Percentiles rank a stretch among this genome's conserved stretches.
Conservation (phyloP, 2,329 filamentous ascomycete species). For the Sporothrix humicola region DNA sequence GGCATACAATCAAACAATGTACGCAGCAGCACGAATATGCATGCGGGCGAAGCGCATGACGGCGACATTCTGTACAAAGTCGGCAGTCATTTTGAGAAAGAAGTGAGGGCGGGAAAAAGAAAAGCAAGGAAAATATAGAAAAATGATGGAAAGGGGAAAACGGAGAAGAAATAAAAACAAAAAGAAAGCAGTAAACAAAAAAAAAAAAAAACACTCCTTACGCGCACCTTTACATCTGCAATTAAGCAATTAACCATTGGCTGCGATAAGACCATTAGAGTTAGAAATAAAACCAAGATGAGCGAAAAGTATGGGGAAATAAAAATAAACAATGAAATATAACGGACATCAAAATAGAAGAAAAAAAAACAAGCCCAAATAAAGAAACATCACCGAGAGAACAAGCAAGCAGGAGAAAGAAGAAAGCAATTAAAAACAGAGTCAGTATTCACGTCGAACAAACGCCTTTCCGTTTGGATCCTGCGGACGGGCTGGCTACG, state of each 20-base stretch:
- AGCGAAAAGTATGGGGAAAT: not conserved
- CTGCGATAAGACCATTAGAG: not conserved
- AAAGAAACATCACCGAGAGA: not conserved
- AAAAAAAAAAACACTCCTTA: not conserved
- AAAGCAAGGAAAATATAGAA: not conserved
- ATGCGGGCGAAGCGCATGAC: not conserved
- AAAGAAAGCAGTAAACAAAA: not conserved
- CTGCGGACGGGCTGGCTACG: slow-evolving; percentile 9
- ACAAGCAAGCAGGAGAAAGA: not conserved
- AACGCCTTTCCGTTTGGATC: not conserved
- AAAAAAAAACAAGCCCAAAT: not conserved
- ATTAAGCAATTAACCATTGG: not conserved
- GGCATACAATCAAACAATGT: slow-evolving; percentile 14
- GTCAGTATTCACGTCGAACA: no score
- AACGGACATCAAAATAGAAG: not conserved
- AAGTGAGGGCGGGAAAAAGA: not conserved
- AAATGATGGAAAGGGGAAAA: not conserved
- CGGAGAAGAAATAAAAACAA: not conserved
- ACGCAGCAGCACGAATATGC: not conserved
- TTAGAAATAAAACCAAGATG: not conserved
- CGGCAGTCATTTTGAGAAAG: not conserved
- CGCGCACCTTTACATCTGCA: not conserved
- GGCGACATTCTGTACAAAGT: not conserved
- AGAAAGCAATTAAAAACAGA: not conserved
- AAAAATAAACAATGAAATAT: not conserved